A percentile compares a stretch with the other conserved stretches of the same genome.
Evolutionary conservation across 352 stramenopile species (phyloP).

Genomic region (Nannochloropsis limnetica): DNA sequence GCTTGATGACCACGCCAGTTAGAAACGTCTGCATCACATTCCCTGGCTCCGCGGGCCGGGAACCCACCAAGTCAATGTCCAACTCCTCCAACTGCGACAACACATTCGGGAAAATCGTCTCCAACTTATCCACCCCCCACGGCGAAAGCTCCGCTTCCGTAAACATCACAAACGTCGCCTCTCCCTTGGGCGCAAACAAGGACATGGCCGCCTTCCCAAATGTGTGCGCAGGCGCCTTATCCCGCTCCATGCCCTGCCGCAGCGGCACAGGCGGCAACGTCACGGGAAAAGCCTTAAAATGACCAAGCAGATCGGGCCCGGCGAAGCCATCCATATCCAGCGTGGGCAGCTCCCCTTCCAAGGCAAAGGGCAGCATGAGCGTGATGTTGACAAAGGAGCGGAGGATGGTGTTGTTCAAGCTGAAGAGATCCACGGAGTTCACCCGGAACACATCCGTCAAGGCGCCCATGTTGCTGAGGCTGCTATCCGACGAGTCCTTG

Average conservation of each 20-base stretch:
- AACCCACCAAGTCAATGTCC: constrained; percentile 15
- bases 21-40: constrained; percentile 34
- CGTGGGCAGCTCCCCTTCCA: background rate
- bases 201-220: constrained; percentile 18
- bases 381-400: constrained; percentile 15
- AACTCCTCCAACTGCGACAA: constrained; percentile 26
- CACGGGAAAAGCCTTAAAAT: constrained; percentile 13
- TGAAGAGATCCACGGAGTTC: constrained; percentile 15
- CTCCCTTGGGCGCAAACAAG: background rate
- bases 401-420: constrained; percentile 26
- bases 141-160: background rate
- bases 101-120: constrained; percentile 34
- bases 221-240: background rate
- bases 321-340: constrained; percentile 15
- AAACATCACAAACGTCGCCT: background rate
- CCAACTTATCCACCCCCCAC: background rate
- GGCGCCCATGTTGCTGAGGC: constrained; percentile 11
- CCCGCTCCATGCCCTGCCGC: background rate
- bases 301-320: background rate
- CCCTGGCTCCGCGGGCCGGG: background rate
- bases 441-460: constrained; percentile 22
- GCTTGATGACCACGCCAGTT: background rate
- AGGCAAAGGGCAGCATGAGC: constrained; percentile 29
- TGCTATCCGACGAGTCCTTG: constrained; percentile 2
- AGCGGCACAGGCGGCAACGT: background rate